These are phyloP conservation scores for Rubus parviflorus DNA, from an alignment of 306 rosid genomes.

Conservation along the genomic window DNA sequence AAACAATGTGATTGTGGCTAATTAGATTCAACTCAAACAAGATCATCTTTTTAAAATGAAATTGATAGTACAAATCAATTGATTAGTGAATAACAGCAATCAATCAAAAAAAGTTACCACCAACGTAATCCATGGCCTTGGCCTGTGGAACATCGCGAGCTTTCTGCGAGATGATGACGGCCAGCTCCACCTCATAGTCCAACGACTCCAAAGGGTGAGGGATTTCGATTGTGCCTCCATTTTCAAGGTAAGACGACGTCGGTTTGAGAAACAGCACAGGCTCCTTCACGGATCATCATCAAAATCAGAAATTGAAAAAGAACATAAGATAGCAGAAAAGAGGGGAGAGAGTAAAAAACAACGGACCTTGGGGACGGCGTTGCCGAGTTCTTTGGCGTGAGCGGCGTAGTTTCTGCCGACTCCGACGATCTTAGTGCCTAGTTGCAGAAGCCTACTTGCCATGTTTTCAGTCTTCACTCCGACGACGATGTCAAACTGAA, in stretches of 20 bases:
- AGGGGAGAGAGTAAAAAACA: not conserved
- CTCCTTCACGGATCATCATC: constrained; percentile 43
- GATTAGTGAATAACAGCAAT: not conserved
- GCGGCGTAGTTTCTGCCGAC: constrained; percentile 95
- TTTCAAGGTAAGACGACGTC: constrained; percentile 82
- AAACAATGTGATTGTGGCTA: constrained; percentile 18
- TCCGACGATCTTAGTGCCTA: constrained; percentile 79
- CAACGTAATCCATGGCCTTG: constrained; percentile 87
- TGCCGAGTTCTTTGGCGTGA: constrained; percentile 95
- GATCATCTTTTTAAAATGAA: not conserved
- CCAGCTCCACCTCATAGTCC: constrained; percentile 96
- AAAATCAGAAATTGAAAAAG: not conserved
- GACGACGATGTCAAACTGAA: not conserved
- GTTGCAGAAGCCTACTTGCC: constrained; percentile 48
- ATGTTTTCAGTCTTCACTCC: not conserved
- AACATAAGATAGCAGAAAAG: not conserved
- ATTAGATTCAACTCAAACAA: constrained; percentile 6
- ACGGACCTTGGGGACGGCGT: constrained; percentile 91
- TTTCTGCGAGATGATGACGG: constrained; percentile 72
- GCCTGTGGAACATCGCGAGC: constrained; percentile 85
- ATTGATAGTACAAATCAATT: not conserved
- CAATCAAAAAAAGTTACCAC: constrained; percentile 38
- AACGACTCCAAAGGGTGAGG: constrained; percentile 76
- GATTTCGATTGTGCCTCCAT: constrained; percentile 87
- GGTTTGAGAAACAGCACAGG: constrained; percentile 91